These are phyloP conservation scores for Nothophoma quercina DNA, from an alignment of 2,329 filamentous ascomycete genomes.

Conservation along the genomic window DNA sequence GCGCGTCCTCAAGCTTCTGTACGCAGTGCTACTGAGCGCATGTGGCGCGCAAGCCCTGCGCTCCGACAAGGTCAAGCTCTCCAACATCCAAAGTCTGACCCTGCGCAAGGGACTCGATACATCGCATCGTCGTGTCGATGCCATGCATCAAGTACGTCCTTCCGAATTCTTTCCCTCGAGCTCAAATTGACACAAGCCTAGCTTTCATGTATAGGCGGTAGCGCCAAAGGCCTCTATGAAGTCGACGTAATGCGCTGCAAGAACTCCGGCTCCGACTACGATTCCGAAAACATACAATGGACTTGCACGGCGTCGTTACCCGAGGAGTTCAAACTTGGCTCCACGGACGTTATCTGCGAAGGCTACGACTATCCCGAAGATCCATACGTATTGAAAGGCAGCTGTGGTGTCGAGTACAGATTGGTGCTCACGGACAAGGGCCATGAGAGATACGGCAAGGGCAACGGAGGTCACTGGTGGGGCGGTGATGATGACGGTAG, in stretches of 20 bases:
- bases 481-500: slow-evolving; percentile 48
- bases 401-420: slow-evolving; percentile 90
- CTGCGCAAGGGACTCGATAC: slow-evolving; percentile 74
- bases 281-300: slow-evolving; percentile 87
- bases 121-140: slow-evolving; percentile 74
- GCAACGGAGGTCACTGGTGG: slow-evolving; percentile 52
- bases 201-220: slow-evolving; percentile 76
- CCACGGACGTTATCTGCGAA: slow-evolving; percentile 91
- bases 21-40: slow-evolving; percentile 41
- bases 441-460: slow-evolving; percentile 71
- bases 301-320: slow-evolving; percentile 76
- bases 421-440: slow-evolving; percentile 80
- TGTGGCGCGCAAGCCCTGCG: slow-evolving; percentile 42
- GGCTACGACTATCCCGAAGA: slow-evolving; percentile 81
- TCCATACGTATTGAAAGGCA: slow-evolving; percentile 86
- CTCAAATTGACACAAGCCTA: slow-evolving; percentile 48
- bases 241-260: slow-evolving; percentile 88
- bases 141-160: slow-evolving; percentile 66
- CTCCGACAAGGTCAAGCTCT: slow-evolving; percentile 65
- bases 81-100: slow-evolving; percentile 78
- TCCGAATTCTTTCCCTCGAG: background rate
- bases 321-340: slow-evolving; percentile 74
- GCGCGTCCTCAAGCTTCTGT: slow-evolving; percentile 41
- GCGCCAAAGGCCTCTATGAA: slow-evolving; percentile 68
- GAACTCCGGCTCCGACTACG: slow-evolving; percentile 84